These are phyloP conservation scores for Lasiosphaeria miniovina DNA, from an alignment of 495 filamentous ascomycete genomes.

Conservation along the genomic window DNA sequence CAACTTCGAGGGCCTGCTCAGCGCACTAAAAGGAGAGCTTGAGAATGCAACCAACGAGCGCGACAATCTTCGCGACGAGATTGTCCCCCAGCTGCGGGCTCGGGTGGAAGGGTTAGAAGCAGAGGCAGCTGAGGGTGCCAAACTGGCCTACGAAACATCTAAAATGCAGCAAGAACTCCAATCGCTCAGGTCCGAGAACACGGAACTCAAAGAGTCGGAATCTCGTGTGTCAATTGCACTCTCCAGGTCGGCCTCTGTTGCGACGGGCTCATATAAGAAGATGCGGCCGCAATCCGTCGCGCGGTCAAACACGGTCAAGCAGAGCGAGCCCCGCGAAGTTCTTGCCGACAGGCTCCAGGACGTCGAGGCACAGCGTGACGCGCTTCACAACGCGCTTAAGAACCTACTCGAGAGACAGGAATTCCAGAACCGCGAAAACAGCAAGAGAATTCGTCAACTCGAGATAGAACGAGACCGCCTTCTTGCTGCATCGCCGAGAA, in stretches of 20 bases:
- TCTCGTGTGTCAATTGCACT: slow-evolving; percentile 31
- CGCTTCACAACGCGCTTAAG: slow-evolving; percentile 79
- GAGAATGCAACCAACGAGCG: slow-evolving; percentile 81
- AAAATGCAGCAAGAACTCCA: slow-evolving; percentile 80
- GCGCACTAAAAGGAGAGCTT: slow-evolving; percentile 77
- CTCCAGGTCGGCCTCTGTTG: slow-evolving; percentile 45
- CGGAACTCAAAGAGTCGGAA: slow-evolving; percentile 27
- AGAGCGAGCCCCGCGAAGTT: slow-evolving; percentile 64
- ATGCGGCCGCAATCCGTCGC: slow-evolving; percentile 39
- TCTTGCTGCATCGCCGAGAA: slow-evolving; percentile 63
- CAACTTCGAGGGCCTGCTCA: slow-evolving; percentile 88
- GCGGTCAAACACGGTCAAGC: slow-evolving; percentile 61
- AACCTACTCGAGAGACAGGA: slow-evolving; percentile 85
- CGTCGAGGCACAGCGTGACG: slow-evolving; percentile 89
- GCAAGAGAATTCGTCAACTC: slow-evolving; percentile 69
- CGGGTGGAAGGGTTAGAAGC: slow-evolving; percentile 75
- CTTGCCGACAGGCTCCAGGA: slow-evolving; percentile 83
- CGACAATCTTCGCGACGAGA: slow-evolving; percentile 85
- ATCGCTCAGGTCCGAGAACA: slow-evolving; percentile 64
- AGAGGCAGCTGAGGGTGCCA: slow-evolving; percentile 63
- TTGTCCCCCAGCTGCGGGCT: slow-evolving; percentile 69
- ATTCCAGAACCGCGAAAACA: slow-evolving; percentile 73
- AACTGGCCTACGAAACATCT: slow-evolving; percentile 68
- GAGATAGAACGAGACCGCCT: slow-evolving; percentile 77
- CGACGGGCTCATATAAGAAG: slow-evolving; percentile 25